Evolutionary conservation across 148 eudicot species (phyloP), one percentile per base, ranked within the genome.

Genomic region (Amaranthus hypochondriacus): DNA sequence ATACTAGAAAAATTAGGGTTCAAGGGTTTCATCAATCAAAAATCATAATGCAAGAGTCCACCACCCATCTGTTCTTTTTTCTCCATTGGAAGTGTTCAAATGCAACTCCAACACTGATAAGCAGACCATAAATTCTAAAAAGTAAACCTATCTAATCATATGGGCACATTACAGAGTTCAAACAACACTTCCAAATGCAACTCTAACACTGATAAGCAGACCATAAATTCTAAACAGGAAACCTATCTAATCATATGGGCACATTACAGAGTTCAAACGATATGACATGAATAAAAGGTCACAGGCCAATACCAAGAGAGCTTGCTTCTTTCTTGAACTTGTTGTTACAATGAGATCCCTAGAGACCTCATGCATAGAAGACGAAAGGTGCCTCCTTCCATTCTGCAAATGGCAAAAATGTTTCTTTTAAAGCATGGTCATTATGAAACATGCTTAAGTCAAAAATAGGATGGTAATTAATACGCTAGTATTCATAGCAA

Each of bases 281-380:
- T 28, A 28, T 28, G 39, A 28, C 39, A 28, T 28, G 39, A 28
- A 28, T 2, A 66, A 61, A 21, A 74, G 71, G 78, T 47, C 43
- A 73, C 43, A 9, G 46, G 56, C 58, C 55, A 71, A 61, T 92
- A 94, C 98, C 96, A 91, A 81, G 67, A 94, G 87, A 51, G 91
- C 91, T 84, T 94, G 97, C 78, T 92, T 92, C 88, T 81, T 94
- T 80, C 74, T 86, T 56, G 98, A 92, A 81, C 78, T 89, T n/a
- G 87, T 75, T n/a, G 91, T 91, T 61, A 94, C 98, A 74, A 92
- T 78, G 50, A 94, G 97, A 89, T 94, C 98, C 86, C 98, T 92
- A 49, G 98, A 94, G 51, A 94, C 97, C 85, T 92, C 98, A 79
- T 82, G 85, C 96, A 87, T 88, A 62, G 98, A 92, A 55, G 98